Percentiles rank a stretch among this genome's conserved stretches.
Evolutionary conservation across 768 basidiomycete genomes (phyloP).

Genomic region (Filobasidium wieringae): DNA sequence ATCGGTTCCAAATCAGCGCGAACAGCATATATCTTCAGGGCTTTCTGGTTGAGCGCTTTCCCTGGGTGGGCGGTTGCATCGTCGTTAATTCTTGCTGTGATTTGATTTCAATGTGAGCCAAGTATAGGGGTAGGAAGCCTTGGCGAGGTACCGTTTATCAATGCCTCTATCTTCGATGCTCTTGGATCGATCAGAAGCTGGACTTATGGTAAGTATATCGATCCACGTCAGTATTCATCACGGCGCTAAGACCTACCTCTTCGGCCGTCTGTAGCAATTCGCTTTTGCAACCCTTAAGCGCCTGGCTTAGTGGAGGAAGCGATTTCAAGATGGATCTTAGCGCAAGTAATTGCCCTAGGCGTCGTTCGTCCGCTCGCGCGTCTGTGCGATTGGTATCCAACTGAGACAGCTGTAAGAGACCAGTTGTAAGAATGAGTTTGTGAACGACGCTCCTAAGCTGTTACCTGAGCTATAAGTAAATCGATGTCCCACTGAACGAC

Average conservation of each 20-base stretch:
- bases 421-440: neutral
- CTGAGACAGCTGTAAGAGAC: neutral
- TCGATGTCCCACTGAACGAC: slow-evolving; percentile 72
- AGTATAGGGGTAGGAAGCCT: neutral
- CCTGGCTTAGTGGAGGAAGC: slow-evolving; percentile 53
- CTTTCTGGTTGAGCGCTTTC: slow-evolving; percentile 46
- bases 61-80: slow-evolving; percentile 55
- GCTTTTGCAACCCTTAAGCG: slow-evolving; percentile 51
- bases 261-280: slow-evolving; percentile 53
- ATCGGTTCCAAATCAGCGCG: slow-evolving; percentile 71
- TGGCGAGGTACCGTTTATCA: slow-evolving; percentile 42
- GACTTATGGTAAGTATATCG: neutral
- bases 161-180: slow-evolving; percentile 50
- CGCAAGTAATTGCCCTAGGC: slow-evolving; percentile 50
- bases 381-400: neutral
- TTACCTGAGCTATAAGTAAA: slow-evolving; percentile 52
- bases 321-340: slow-evolving; percentile 61
- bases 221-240: neutral
- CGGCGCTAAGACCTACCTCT: slow-evolving; percentile 43
- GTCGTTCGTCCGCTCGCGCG: slow-evolving; percentile 11
- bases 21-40: slow-evolving; percentile 79
- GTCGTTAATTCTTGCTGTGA: slow-evolving; percentile 54
- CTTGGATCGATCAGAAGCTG: slow-evolving; percentile 69
- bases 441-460: neutral
- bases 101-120: neutral